These are phyloP conservation scores for Rusavskia elegans DNA, from an alignment of 495 filamentous ascomycete species.

Conservation along the genomic window DNA sequence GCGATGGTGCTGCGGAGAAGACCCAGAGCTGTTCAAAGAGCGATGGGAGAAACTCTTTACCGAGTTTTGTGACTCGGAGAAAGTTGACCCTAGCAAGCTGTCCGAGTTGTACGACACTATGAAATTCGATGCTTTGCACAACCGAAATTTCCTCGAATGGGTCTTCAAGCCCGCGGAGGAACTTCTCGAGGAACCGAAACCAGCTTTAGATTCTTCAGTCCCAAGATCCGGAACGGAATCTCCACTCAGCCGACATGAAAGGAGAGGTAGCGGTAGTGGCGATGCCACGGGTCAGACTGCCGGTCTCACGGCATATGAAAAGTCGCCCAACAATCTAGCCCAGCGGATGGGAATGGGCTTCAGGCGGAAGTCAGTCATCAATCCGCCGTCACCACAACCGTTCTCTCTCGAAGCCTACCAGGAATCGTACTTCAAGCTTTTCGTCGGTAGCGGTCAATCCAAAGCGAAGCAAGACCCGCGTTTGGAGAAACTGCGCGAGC, in stretches of 20 bases:
- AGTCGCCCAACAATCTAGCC: constrained; percentile 18
- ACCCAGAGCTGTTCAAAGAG: constrained; percentile 86
- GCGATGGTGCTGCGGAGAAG: constrained; percentile 93
- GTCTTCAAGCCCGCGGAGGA: constrained; percentile 72
- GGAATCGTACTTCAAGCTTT: constrained; percentile 74
- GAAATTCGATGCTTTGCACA: constrained; percentile 98
- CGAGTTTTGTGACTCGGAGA: constrained; percentile 92
- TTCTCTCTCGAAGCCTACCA: constrained; percentile 31
- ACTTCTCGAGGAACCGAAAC: constrained; percentile 46
- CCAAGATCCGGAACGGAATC: neutral
- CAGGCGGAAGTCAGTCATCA: constrained; percentile 25
- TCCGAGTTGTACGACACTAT: constrained; percentile 97
- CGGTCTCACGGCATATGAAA: constrained; percentile 14
- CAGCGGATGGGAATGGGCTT: constrained; percentile 37
- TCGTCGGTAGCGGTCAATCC: constrained; percentile 56
- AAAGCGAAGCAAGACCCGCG: constrained; percentile 74
- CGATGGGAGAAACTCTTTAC: constrained; percentile 97
- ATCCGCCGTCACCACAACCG: constrained; percentile 26
- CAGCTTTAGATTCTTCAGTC: neutral
- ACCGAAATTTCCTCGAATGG: constrained; percentile 93
- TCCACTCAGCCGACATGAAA: neutral
- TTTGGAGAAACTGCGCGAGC: constrained; percentile 73
- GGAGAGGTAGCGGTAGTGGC: neutral
- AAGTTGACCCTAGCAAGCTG: constrained; percentile 95
- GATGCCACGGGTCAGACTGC: neutral